Evolutionary conservation across 225 moss, liverwort and hornwort species (phyloP), one percentile per base, ranked within the genome.

Genomic region (Pseudoscleropodium purum): DNA sequence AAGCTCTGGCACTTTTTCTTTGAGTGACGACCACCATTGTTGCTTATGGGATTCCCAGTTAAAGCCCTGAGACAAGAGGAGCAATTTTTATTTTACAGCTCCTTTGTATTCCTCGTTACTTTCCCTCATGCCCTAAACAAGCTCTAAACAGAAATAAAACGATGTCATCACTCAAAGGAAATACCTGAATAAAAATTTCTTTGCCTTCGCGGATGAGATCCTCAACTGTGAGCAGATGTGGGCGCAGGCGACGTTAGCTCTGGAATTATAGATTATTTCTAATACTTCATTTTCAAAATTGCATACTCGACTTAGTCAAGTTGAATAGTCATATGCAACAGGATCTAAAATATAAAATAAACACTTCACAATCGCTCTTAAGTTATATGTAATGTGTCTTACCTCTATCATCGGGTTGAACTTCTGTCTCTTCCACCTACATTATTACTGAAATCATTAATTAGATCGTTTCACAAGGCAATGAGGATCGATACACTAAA

Each of bases 11-110:
- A 95, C 90, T 80, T 97, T 96, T 51, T 90, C 85, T 86, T 92
- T 91, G 86, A 97, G 90, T 60, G 86, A 87, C 87, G 83, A 45
- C 97, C 97, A 99, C 98, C 98, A 99, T 72, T 43, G 86, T 43
- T 95, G 86, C 86, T 94, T 99, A 91, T 95, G 93, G 39, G 98
- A 99, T 88, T 99, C 98, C 98, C 97, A 99, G 69, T 96, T 96
- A 77, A 99, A 99, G 37, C 94, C 96, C 97, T 99, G 95, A 90
- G 70, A 77, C 81, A 91, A 85, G 85, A 91, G 59, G 72, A 70
- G 63, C 54, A 85, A 25, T 30, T 64, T 80, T 87, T 29, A 85
- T 61, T 81, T 20, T 64, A 87, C 33, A 83, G 30, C 15, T 76
- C 39, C 29, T 88, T 82, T 57, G 57, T 26, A 59, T 64, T 60